These are phyloP conservation scores for Rhizomucor pusillus DNA, from an alignment of 371 early-diverging fungal species.

Conservation along the genomic window DNA sequence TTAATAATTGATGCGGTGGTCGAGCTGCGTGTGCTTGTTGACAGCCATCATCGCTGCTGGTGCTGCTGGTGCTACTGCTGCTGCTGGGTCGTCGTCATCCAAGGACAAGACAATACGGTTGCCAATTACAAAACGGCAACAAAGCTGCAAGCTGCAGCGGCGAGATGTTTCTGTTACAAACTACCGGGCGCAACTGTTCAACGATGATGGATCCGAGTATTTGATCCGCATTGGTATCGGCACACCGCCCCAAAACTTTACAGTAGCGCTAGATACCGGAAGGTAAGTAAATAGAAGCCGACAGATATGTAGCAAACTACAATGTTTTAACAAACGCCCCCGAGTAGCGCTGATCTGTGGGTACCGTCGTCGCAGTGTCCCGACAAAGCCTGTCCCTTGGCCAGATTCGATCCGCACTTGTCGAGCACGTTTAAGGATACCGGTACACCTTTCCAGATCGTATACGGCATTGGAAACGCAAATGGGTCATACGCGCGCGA, in stretches of 20 bases:
- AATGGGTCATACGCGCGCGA: conserved; percentile 58
- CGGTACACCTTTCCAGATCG: conserved; percentile 48
- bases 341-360: conserved; percentile 52
- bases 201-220: conserved; percentile 25
- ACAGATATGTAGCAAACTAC: background rate
- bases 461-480: conserved; percentile 61
- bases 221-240: conserved; percentile 23
- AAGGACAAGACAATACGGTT: no score
- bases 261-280: conserved; percentile 36
- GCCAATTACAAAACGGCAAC: no score
- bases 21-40: no score
- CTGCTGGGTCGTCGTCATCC: no score
- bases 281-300: conserved; percentile 17
- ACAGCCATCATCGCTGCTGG: no score
- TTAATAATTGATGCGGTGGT: no score
- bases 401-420: conserved; percentile 44
- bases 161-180: no score
- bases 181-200: conserved; percentile 14
- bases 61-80: no score
- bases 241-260: conserved; percentile 29
- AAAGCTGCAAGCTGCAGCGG: no score
- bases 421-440: conserved; percentile 50
- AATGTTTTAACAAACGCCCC: background rate
- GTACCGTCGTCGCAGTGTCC: conserved; percentile 32
- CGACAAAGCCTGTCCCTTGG: conserved; percentile 17